Conservation (phyloP, 208 protist genomes). For the Crithidia fasciculata region DNA sequence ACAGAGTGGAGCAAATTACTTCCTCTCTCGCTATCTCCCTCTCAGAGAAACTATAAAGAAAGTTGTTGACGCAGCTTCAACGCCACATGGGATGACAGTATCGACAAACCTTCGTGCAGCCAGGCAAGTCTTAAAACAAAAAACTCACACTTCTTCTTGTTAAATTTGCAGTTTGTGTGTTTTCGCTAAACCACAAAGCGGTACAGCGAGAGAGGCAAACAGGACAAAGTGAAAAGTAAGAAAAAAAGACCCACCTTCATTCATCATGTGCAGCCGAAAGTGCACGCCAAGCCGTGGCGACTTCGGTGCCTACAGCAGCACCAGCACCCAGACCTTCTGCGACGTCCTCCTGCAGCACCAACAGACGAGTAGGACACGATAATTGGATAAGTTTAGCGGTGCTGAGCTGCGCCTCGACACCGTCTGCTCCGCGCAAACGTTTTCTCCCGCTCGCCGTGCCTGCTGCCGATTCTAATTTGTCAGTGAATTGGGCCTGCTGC, state of each 20-base stretch:
- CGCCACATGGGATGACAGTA: too few species aligned
- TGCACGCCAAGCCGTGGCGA: conserved; percentile 14
- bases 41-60: too few species aligned
- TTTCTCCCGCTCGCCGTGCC: conserved; percentile 5
- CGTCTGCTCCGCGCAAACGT: neutral
- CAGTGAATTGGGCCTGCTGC: neutral
- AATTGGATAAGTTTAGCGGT: conserved; percentile 23
- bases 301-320: conserved; percentile 2
- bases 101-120: too few species aligned
- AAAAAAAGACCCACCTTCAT: neutral
- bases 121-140: too few species aligned
- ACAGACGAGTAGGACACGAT: conserved; percentile 42
- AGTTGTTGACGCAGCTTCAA: too few species aligned
- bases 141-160: too few species aligned
- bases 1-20: too few species aligned
- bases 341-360: conserved; percentile 43
- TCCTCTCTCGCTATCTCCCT: too few species aligned
- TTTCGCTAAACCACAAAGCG: too few species aligned
- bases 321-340: conserved; percentile 26
- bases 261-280: conserved; percentile 1
- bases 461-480: neutral
- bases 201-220: neutral
- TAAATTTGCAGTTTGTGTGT: too few species aligned
- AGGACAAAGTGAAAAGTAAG: neutral
- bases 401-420: neutral